Percentiles rank a stretch among this genome's conserved stretches.
These are phyloP conservation scores for Aspergillus costaricaensis DNA, from an alignment of 2,329 filamentous ascomycete genomes.

Conservation along the genomic window DNA sequence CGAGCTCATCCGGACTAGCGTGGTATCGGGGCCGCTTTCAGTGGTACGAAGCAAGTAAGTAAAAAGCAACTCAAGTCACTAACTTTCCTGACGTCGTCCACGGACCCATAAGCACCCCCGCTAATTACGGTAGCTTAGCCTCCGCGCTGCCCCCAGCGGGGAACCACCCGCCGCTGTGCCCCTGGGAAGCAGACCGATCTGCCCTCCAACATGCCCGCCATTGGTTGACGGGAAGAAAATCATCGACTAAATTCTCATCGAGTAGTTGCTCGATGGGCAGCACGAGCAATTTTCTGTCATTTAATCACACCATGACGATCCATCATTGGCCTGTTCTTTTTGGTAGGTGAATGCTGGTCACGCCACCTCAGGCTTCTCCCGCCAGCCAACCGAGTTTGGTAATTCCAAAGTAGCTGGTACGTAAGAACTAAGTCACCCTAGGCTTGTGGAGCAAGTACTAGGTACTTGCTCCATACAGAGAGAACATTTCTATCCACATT, in stretches of 20 bases:
- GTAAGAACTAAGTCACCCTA: neutral
- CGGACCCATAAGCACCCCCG: neutral
- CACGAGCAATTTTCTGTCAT: neutral
- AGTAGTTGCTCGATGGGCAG: neutral
- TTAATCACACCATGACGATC: neutral
- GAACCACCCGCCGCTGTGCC: neutral
- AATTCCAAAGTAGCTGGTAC: neutral
- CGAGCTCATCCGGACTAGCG: neutral
- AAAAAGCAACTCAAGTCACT: neutral
- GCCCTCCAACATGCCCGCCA: neutral
- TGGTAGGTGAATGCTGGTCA: neutral
- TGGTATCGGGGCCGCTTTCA: neutral
- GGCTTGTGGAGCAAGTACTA: neutral
- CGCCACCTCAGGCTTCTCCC: neutral
- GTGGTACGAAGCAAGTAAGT: neutral
- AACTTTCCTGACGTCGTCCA: neutral
- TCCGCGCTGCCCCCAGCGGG: neutral
- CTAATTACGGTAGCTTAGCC: slow-evolving; percentile 2
- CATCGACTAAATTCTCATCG: neutral
- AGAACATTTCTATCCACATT: no score
- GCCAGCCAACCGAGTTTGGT: neutral
- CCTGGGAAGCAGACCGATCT: neutral
- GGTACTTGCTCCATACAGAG: neutral
- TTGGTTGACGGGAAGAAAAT: neutral
- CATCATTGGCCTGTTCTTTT: neutral